Base-by-base conservation (phyloP, 768 basidiomycete species). In the Suillus alpinus region DNA sequence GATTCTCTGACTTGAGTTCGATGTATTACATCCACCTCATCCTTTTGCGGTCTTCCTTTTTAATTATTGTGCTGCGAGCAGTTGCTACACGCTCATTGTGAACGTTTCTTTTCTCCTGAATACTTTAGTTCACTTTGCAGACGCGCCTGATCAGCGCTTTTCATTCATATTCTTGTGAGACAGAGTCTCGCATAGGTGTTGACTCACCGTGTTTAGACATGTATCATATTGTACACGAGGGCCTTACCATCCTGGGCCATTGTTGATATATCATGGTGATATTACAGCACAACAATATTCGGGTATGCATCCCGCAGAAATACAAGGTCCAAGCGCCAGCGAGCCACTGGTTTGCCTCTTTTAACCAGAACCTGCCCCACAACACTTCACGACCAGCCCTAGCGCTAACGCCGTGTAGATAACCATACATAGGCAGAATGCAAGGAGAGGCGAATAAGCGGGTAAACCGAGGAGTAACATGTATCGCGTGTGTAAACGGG, bases 401-500 rank as follows among this genome's bases (percentile, higher is more conserved):
- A 31, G 29, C 18, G 49, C 29, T 20, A 34, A 56, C n/a, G 20
- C 18, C 7, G 31, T 14, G 36, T 34, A 51, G 13, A 46, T 57
- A 32, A 40, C 29, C 18, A n/a, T 50, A 40, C 31, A 51, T 37
- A 32, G 20, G 40, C 59, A 31, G 40, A 9, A 34, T 20, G 32
- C 40, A 36, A 44, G 47, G 31, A 46, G 41, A 39, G 39, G 36
- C 44, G 23, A 32, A 51, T 14, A 44, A 53, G 16, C 37, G 44
- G 5, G 47, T 31, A 31, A 36, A 49, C 18, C 20, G n/a, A 34
- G 18, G 29, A 56, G 20, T 32, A 55, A 62, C 26, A 51, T 31
- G 63, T 47, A 56, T 61, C 58, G 62, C 57, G 57, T 23, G 58
- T 37, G 58, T 46, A 61, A 58, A 13, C 26, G 32, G 43, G 32